Percentiles rank a stretch among this genome's conserved stretches.
Evolutionary conservation across 1,284 basidiomycete species (phyloP).

Genomic region (Boletus sp.): DNA sequence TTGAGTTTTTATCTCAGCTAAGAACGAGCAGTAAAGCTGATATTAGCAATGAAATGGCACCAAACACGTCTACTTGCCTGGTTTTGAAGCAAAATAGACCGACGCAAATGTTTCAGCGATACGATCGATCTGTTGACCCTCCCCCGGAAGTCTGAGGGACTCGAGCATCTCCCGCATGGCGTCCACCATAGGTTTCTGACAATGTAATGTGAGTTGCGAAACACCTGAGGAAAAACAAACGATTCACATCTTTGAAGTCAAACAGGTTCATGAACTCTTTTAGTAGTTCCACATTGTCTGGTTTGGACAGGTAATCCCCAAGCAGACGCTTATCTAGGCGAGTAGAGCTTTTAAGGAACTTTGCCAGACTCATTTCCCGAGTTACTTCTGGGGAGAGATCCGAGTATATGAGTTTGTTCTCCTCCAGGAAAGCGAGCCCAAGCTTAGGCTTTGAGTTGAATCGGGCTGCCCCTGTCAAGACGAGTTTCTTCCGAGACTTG

Average conservation of each 20-base stretch:
- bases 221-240: slow-evolving; percentile 1
- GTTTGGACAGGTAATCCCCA: slow-evolving; percentile 90
- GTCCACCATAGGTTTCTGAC: slow-evolving; percentile 88
- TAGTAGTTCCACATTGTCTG: slow-evolving; percentile 83
- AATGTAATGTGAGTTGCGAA: slow-evolving; percentile 11
- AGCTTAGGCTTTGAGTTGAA: slow-evolving; percentile 97
- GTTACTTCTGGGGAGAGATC: slow-evolving; percentile 56
- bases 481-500: slow-evolving; percentile 85
- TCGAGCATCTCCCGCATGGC: slow-evolving; percentile 94
- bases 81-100: slow-evolving; percentile 81
- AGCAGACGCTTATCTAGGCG: slow-evolving; percentile 91
- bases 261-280: slow-evolving; percentile 88
- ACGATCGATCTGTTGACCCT: slow-evolving; percentile 89
- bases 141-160: slow-evolving; percentile 92
- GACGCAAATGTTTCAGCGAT: slow-evolving; percentile 96
- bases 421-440: slow-evolving; percentile 87
- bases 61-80: slow-evolving; percentile 46
- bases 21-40: slow-evolving; percentile 3
- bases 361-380: slow-evolving; percentile 65
- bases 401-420: slow-evolving; percentile 78
- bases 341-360: slow-evolving; percentile 83
- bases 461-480: slow-evolving; percentile 78
- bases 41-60: slow-evolving; percentile 7
- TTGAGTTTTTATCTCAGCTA: slow-evolving; percentile 84
- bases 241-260: slow-evolving; percentile 83